Base-by-base conservation (phyloP, 768 basidiomycete genomes). In the Austroboletus eburneus region DNA sequence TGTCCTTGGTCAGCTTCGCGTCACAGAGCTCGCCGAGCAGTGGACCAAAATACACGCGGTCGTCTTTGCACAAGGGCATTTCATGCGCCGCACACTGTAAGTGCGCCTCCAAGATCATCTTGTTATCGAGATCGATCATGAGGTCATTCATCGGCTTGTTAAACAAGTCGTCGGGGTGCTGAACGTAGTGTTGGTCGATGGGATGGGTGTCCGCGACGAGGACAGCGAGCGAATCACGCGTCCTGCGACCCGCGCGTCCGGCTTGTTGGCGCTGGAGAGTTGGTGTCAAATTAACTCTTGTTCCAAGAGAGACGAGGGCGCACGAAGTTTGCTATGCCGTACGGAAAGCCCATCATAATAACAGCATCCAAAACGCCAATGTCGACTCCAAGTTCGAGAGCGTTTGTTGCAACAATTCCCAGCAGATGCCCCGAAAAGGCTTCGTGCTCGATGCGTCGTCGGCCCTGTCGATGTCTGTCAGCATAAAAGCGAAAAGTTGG, bases 331-430 rank as follows among this genome's bases (percentile, higher is more conserved):
- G 91, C 85, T 29, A 93, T 68, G 34, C 77, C 79, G 44, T 78
- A 72, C 1, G 91, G 91, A 61, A 94, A 91, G 1, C 89, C 89
- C 23, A 92, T 77, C 78, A 91, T 88, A 45, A 95, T 79, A 34
- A 94, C 91, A 7, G 86, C 88, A 58, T 94, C 92, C 42, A 93
- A 64, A n/a, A 76, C 79, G 14, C 89, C 91, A 29, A 93, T 92
- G 56, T 93, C 90, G n/a, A 92, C 85, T 13, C 91, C 91, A 7
- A 94, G 78, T 64, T 95, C 92, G 12, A 94, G 75, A 0, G 91
- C 91, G 56, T 91, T 94, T 1, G 91, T 95, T 1, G 91, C 87
- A 27, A 95, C 76, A 37, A 94, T 85, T 12, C 92, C 91, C 0
- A 95, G 77, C 9, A 94, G 71, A 51, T 79, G 75, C 3, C 91